A percentile compares a stretch with the other conserved stretches of the same genome.
Evolutionary conservation across 345 rosid species (phyloP).

Genomic region (Anastatica hierochuntica): DNA sequence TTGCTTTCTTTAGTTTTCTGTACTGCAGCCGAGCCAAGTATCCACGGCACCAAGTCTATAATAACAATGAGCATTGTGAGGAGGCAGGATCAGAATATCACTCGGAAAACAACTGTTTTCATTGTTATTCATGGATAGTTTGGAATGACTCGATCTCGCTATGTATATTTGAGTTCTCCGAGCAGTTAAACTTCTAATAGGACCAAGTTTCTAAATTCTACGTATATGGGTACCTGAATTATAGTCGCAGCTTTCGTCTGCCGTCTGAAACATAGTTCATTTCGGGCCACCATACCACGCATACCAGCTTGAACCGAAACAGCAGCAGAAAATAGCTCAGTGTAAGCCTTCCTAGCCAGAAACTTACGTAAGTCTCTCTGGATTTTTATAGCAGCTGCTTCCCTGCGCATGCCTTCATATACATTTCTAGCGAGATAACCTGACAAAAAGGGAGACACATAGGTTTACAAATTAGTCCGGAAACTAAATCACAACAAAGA

Average conservation of each 20-base stretch:
- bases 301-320: constrained; percentile 77
- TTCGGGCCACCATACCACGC: constrained; percentile 92
- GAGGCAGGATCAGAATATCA: not conserved
- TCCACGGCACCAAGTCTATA: constrained; percentile 75
- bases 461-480: not conserved
- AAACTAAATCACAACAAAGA: no score
- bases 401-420: constrained; percentile 64
- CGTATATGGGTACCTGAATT: constrained; percentile 50
- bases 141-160: no score
- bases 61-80: not conserved
- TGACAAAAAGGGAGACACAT: constrained; percentile 20
- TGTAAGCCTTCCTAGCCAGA: constrained; percentile 73
- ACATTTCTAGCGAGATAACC: constrained; percentile 72
- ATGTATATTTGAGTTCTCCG: constrained; percentile 8
- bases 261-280: constrained; percentile 65
- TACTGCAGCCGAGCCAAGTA: constrained; percentile 57
- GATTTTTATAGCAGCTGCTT: constrained; percentile 71
- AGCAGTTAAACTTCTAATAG: not conserved
- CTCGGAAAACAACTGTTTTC: constrained; percentile 10
- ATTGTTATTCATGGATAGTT: no score
- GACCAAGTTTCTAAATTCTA: not conserved
- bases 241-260: constrained; percentile 62
- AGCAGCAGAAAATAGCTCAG: constrained; percentile 48
- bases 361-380: constrained; percentile 74
- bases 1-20: constrained; percentile 64